Conservation (phyloP, 305 asterid species). For the Withania somnifera region DNA sequence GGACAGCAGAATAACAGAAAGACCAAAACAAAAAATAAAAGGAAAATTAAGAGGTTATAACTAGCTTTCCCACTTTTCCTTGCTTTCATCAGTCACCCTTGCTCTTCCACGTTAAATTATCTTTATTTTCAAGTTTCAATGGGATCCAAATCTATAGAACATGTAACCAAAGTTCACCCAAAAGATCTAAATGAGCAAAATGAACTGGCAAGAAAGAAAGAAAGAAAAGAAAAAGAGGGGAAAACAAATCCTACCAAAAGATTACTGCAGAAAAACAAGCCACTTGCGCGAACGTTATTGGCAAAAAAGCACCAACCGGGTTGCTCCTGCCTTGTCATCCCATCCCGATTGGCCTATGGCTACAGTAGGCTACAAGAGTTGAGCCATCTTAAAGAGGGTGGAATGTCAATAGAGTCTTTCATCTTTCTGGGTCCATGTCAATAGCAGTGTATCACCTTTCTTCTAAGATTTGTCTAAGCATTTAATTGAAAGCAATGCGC, state of each 20-base stretch:
- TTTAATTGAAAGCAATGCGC: background rate
- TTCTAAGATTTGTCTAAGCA: background rate
- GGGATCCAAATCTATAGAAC: background rate
- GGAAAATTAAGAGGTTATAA: background rate
- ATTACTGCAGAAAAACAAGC: background rate
- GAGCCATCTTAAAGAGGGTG: background rate
- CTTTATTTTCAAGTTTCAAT: background rate
- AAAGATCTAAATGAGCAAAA: background rate
- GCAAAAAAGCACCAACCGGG: background rate
- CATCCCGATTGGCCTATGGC: background rate
- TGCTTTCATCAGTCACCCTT: background rate
- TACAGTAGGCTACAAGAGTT: background rate
- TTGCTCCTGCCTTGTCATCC: background rate
- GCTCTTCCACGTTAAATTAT: background rate
- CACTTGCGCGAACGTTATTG: background rate
- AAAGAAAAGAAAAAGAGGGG: background rate
- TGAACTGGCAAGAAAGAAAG: background rate
- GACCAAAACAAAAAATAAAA: background rate
- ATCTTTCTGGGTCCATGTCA: background rate
- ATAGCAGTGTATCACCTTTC: background rate
- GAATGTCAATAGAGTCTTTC: background rate
- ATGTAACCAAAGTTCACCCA: background rate
- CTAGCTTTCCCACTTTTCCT: background rate
- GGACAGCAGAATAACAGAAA: background rate
- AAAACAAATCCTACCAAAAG: background rate